Evolutionary conservation across 345 rosid species (phyloP).

Genomic region (Arabis alpina): DNA sequence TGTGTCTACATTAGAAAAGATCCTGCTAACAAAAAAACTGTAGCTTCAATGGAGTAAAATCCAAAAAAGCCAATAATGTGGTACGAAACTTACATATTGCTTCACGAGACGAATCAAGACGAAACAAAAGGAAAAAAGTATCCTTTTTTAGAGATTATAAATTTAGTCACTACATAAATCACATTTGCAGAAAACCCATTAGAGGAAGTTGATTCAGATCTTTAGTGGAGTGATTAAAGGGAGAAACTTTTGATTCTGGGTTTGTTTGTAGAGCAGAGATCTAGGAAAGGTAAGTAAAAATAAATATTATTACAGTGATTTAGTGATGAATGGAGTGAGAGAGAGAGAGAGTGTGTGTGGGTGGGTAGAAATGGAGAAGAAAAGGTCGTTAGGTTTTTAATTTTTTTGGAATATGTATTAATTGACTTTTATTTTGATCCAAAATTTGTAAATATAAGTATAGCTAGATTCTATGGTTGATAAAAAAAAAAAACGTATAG

Average conservation of each 20-base stretch:
- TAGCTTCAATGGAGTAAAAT: slow-evolving; percentile 35
- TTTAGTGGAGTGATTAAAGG: slow-evolving; percentile 9
- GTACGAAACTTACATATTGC: slow-evolving; percentile 39
- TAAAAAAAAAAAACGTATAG: too few relatives aligned
- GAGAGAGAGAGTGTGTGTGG: slow-evolving; percentile 5
- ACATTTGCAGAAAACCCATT: slow-evolving; percentile 32
- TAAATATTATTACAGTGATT: slow-evolving; percentile 16
- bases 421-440: too few relatives aligned
- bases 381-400: slow-evolving; percentile 38
- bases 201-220: slow-evolving; percentile 34
- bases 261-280: slow-evolving; percentile 35
- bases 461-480: too few relatives aligned
- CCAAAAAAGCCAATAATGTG: slow-evolving; percentile 42
- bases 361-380: slow-evolving; percentile 34
- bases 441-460: too few relatives aligned
- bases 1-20: too few relatives aligned
- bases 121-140: neutral
- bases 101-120: slow-evolving; percentile 42
- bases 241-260: slow-evolving; percentile 30
- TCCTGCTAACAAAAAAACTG: slow-evolving; percentile 6
- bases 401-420: too few relatives aligned
- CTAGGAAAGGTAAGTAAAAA: slow-evolving; percentile 22
- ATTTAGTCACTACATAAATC: slow-evolving; percentile 27
- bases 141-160: slow-evolving; percentile 27
- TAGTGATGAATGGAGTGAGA: slow-evolving; percentile 17